A percentile compares a stretch with the other conserved stretches of the same genome.
Conservation (phyloP, 805 yeast genomes). For the Saccharomycopsis vini region DNA sequence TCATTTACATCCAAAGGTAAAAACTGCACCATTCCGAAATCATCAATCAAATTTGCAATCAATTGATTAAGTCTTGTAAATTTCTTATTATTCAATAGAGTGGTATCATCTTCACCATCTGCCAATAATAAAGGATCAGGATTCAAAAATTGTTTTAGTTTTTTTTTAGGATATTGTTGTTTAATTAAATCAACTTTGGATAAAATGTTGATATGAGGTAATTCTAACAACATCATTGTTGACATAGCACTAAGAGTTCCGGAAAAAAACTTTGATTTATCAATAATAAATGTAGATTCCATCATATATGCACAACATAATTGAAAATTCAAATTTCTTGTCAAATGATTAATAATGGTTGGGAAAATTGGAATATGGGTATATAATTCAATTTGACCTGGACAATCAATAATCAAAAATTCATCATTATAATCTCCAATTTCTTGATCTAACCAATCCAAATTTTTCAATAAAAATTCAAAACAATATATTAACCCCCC, state of each 20-base stretch:
- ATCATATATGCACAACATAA: constrained; percentile 87
- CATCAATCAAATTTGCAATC: constrained; percentile 88
- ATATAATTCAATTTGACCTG: constrained; percentile 92
- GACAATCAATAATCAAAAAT: constrained; percentile 89
- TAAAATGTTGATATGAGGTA: constrained; percentile 88
- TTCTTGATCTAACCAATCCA: constrained; percentile 97
- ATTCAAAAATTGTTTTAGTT: constrained; percentile 73
- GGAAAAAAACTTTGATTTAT: constrained; percentile 83
- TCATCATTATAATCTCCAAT: constrained; percentile 95
- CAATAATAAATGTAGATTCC: constrained; percentile 92
- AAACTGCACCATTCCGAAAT: constrained; percentile 98
- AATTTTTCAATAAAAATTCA: constrained; percentile 77
- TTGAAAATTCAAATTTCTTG: constrained; percentile 69
- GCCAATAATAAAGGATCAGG: constrained; percentile 81
- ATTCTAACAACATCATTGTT: constrained; percentile 89
- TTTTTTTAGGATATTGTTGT: constrained; percentile 65
- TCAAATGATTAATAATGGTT: constrained; percentile 75
- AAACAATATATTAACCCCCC: constrained; percentile 92
- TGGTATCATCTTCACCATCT: constrained; percentile 39
- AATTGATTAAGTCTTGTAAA: constrained; percentile 66
- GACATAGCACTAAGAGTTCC: constrained; percentile 97
- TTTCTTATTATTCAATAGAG: constrained; percentile 39
- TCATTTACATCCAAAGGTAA: constrained; percentile 77
- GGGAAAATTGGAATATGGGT: constrained; percentile 94
- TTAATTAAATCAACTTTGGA: constrained; percentile 82